Evolutionary conservation across 75 land plant species (phyloP).

Genomic region (Isoetes taiwanensis): DNA sequence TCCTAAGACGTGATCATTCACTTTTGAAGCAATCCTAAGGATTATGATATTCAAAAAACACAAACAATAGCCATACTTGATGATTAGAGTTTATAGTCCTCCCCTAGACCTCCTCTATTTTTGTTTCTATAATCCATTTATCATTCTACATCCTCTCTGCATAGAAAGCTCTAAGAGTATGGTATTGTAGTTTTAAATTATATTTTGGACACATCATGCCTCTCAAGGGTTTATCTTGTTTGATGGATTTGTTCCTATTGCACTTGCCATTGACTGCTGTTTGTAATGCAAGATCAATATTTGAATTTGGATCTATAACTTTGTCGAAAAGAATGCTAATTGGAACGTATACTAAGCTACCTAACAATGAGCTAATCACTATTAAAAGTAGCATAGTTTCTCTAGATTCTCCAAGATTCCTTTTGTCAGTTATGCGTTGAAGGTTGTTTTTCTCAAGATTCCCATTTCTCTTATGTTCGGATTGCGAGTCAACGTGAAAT

Average conservation of each 20-base stretch:
- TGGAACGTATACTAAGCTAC: constrained; percentile 42
- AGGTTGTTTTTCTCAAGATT: no score
- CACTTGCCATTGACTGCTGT: constrained; percentile 5
- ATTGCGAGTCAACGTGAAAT: no score
- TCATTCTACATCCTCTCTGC: constrained; percentile 81
- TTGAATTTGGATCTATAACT: constrained; percentile 40
- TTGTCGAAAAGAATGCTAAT: constrained; percentile 48
- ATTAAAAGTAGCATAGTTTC: constrained; percentile 49
- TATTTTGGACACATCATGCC: constrained; percentile 48
- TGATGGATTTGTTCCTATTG: constrained; percentile 1
- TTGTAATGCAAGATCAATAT: background rate
- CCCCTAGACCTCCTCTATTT: no score
- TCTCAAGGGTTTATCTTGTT: constrained; percentile 27
- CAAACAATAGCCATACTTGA: constrained; percentile 79
- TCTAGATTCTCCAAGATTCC: no score
- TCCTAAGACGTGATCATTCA: no score
- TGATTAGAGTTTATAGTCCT: constrained; percentile 42
- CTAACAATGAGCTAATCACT: constrained; percentile 58
- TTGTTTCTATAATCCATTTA: constrained; percentile 50
- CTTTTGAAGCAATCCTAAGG: no score
- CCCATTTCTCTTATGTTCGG: no score
- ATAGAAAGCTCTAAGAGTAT: constrained; percentile 85
- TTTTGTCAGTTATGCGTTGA: no score
- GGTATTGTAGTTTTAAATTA: constrained; percentile 62
- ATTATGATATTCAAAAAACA: no score